Evolutionary conservation across 2,329 filamentous ascomycete genomes (phyloP).

Genomic region (Trichoderma sp.): DNA sequence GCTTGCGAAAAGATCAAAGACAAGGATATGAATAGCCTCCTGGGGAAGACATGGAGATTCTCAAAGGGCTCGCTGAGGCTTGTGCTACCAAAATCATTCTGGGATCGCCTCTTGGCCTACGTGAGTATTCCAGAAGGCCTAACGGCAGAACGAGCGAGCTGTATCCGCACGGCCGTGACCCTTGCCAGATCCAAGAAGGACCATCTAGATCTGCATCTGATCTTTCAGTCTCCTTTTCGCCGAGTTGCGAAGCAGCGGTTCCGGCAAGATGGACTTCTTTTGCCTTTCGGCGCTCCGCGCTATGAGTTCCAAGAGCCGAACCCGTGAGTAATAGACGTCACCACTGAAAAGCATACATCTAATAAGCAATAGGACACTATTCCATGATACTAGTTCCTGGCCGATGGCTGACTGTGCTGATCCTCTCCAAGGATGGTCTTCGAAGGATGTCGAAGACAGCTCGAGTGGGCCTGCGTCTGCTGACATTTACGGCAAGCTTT

Average conservation of each 20-base stretch:
- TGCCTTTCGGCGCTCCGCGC: background rate
- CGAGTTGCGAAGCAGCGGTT: background rate
- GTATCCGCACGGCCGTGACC: background rate
- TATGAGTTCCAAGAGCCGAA: background rate
- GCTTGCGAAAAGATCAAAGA: background rate
- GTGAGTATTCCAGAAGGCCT: background rate
- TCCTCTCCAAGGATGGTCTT: background rate
- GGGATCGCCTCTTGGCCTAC: background rate
- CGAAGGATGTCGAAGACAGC: background rate
- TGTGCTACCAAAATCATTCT: background rate
- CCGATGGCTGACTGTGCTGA: background rate
- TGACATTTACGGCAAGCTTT: slow-evolving; percentile 14
- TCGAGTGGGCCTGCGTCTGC: background rate
- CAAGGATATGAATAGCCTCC: background rate
- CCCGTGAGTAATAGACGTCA: background rate
- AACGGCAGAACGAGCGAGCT: background rate
- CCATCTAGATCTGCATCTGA: background rate
- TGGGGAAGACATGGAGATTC: background rate
- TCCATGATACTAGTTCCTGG: background rate
- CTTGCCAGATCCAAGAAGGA: background rate
- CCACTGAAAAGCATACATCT: background rate
- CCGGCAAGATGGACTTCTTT: background rate
- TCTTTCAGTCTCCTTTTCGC: background rate
- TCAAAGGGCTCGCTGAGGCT: background rate
- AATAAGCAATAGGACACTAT: background rate